Evolutionary conservation across 2,329 filamentous ascomycete genomes (phyloP).

Genomic region (Aspergillus hortae): DNA sequence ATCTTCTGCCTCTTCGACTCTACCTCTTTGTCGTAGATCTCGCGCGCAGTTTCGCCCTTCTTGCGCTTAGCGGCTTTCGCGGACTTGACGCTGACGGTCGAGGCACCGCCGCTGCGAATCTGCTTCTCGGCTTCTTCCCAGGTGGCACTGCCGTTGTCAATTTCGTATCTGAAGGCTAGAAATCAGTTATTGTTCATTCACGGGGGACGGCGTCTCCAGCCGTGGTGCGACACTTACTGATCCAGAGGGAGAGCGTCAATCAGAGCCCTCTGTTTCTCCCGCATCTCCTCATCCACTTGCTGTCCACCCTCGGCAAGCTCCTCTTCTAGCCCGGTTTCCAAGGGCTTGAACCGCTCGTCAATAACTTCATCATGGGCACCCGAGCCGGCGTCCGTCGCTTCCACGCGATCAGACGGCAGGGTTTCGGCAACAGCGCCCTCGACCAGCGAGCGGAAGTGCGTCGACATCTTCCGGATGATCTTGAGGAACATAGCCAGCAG

Average conservation of each 20-base stretch:
- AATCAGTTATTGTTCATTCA: conserved; percentile 40
- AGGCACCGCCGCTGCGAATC: conserved; percentile 55
- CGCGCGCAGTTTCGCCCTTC: conserved; percentile 54
- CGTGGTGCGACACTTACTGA: conserved; percentile 57
- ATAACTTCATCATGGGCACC: conserved; percentile 62
- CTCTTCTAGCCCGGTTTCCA: conserved; percentile 70
- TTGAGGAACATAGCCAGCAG: conserved; percentile 97
- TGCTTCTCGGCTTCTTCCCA: conserved; percentile 70
- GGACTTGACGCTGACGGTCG: conserved; percentile 74
- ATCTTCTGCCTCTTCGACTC: conserved; percentile 43
- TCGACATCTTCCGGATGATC: conserved; percentile 81
- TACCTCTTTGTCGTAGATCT: conserved; percentile 44
- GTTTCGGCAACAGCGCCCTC: conserved; percentile 68
- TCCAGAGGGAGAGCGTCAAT: conserved; percentile 89
- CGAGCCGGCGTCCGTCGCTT: conserved; percentile 13
- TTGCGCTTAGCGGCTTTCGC: conserved; percentile 69
- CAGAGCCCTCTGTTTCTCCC: conserved; percentile 77
- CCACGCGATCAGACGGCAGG: conserved; percentile 55
- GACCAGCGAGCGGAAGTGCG: conserved; percentile 71
- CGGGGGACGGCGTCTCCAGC: not conserved
- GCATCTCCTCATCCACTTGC: conserved; percentile 66
- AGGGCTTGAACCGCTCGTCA: conserved; percentile 64
- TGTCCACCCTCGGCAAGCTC: conserved; percentile 82
- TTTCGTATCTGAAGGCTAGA: conserved; percentile 40
- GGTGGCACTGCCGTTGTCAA: conserved; percentile 45